phyloP scores from a whole-genome alignment of 2,329 filamentous ascomycete species.

The Alternaria sp. region DNA sequence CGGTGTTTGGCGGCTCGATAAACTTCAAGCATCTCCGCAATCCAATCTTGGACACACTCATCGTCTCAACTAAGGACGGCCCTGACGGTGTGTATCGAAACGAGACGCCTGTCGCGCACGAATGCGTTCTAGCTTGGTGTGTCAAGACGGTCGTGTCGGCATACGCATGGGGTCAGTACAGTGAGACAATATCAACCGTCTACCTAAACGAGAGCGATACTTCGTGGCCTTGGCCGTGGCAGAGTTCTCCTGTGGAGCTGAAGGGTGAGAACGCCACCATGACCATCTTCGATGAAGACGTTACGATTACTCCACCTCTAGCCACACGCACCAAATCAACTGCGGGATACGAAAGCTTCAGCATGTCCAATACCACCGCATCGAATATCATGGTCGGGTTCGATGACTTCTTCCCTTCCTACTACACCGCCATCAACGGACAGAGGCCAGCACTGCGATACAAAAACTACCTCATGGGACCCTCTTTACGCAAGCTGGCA shows the following conservation, averaged over 20 bases:
- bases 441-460: slow-evolving; percentile 4
- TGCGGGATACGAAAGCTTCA: no score
- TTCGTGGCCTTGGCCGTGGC: no score
- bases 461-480: background rate
- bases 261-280: no score
- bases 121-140: slow-evolving; percentile 39
- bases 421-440: slow-evolving; percentile 7
- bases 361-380: slow-evolving; percentile 13
- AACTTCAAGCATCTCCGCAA: slow-evolving; percentile 27
- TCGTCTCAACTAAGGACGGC: slow-evolving; percentile 7
- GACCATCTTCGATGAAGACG: no score
- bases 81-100: slow-evolving; percentile 11
- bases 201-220: slow-evolving; percentile 6
- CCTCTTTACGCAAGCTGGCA: background rate
- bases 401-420: slow-evolving; percentile 31
- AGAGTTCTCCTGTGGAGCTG: no score
- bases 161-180: slow-evolving; percentile 23
- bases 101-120: slow-evolving; percentile 15
- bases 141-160: slow-evolving; percentile 34
- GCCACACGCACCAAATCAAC: background rate
- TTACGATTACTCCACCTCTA: no score
- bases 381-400: slow-evolving; percentile 9
- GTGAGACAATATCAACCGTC: slow-evolving; percentile 15
- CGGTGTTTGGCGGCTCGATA: slow-evolving; percentile 14
- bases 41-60: slow-evolving; percentile 22